Percentiles rank a stretch among this genome's conserved stretches.
phyloP scores from a whole-genome alignment of 2,329 filamentous ascomycete genomes.

The Aspergillus hortae region DNA sequence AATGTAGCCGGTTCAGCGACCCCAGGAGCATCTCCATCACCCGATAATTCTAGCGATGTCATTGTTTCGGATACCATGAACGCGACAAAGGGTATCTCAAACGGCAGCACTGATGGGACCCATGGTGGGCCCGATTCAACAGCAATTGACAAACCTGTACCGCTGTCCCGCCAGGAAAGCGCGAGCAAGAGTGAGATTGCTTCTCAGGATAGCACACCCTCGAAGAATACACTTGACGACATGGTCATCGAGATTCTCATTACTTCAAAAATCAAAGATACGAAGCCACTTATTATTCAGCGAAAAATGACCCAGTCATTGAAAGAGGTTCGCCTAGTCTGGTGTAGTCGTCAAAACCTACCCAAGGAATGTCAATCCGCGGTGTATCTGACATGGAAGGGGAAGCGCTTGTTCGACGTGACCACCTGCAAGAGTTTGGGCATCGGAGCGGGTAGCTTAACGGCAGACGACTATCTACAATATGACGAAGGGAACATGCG shows the following conservation, averaged over 20 bases:
- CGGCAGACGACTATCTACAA: slow-evolving; percentile 45
- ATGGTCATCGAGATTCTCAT: slow-evolving; percentile 63
- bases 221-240: slow-evolving; percentile 33
- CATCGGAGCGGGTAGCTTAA: slow-evolving; percentile 46
- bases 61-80: no score
- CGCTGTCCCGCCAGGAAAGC: no score
- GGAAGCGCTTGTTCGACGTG: slow-evolving; percentile 68
- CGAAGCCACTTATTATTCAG: slow-evolving; percentile 60
- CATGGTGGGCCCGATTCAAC: no score
- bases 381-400: slow-evolving; percentile 77
- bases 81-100: no score
- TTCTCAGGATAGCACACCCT: neutral
- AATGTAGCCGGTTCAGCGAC: no score
- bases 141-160: no score
- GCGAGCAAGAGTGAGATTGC: no score
- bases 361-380: slow-evolving; percentile 47
- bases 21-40: no score
- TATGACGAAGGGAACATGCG: slow-evolving; percentile 50
- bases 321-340: slow-evolving; percentile 63
- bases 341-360: slow-evolving; percentile 62
- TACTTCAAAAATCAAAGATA: slow-evolving; percentile 60
- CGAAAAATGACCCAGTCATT: slow-evolving; percentile 67
- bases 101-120: no score
- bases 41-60: no score
- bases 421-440: slow-evolving; percentile 69